Base-by-base conservation (phyloP, 2,329 filamentous ascomycete species). In the Xylaria sp. region DNA sequence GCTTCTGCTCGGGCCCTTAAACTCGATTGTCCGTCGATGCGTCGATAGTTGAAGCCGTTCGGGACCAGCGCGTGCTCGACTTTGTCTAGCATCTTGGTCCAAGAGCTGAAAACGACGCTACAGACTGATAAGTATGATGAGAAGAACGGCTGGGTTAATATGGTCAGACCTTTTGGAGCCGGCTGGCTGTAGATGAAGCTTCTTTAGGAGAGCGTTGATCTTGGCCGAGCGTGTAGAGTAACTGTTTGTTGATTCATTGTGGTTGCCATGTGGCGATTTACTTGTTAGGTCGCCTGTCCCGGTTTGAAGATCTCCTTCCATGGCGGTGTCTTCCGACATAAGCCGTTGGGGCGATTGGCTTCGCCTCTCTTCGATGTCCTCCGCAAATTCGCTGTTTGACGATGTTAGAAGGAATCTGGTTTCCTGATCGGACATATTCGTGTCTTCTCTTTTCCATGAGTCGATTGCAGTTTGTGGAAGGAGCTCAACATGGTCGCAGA, bases 41-140 rank as follows among this genome's bases (percentile, higher is more conserved):
- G 71, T 18, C 57, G 60, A 2, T 57, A 75, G 0, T 1, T 12
- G n/a, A 79, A 57, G 0, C 67, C 28, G 2, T 66, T 23, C 0
- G 18, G 3, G 4, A 56, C 0, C 0, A 80, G 69, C 1, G 65
- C 67, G 4, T 49, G 2, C 2, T 74, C 56, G 1, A 79, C 65
- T 1, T 78, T 59, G 49, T 79, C 64, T 0, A 80, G 68, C 77
- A 79, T 79, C 64, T 66, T 41, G 25, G 69, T 76, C 77, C 77
- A 79, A 46, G 18, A 73, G 49, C 66, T 75, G 64, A 79, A 79
- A 1, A 79, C 63, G 4, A 79, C 73, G 39, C 78, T 79, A 31
- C 9, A 39, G 7, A 18, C 28, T 15, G 43, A 13, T 62, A 23
- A 62, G 55, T 52, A 9, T 33, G 2, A 8, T 52, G 10, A 4